phyloP scores from a whole-genome alignment of 1,284 basidiomycete genomes.

The Moesziomyces sp. region DNA sequence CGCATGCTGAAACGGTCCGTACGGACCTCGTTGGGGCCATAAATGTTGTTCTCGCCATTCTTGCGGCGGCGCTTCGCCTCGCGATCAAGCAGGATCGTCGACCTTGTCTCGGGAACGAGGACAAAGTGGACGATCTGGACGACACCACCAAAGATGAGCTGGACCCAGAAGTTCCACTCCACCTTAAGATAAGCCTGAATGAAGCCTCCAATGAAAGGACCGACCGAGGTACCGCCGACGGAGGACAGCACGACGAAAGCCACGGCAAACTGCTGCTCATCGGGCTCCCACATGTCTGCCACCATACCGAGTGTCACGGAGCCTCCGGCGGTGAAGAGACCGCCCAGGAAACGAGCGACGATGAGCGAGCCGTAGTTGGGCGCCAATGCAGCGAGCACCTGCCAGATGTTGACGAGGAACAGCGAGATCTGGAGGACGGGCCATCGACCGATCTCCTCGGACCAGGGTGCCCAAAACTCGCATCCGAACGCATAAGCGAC shows the following conservation, averaged over 20 bases:
- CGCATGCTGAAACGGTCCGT: conserved; percentile 66
- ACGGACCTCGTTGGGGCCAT: conserved; percentile 69
- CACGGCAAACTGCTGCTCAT: conserved; percentile 67
- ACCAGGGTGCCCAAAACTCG: conserved; percentile 68
- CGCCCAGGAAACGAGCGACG: conserved; percentile 66
- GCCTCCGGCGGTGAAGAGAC: conserved; percentile 68
- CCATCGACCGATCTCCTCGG: conserved; percentile 67
- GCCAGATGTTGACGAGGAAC: conserved; percentile 68
- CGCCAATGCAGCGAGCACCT: conserved; percentile 62
- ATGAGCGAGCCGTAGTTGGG: conserved; percentile 65
- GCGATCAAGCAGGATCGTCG: conserved; percentile 68
- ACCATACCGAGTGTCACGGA: conserved; percentile 70
- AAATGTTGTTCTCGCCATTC: conserved; percentile 67
- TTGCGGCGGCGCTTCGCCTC: conserved; percentile 68
- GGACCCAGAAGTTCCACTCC: conserved; percentile 69
- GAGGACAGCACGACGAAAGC: conserved; percentile 65
- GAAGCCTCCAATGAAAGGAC: conserved; percentile 63
- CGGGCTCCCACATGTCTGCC: conserved; percentile 67
- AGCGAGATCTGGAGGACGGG: conserved; percentile 64
- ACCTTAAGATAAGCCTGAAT: conserved; percentile 43
- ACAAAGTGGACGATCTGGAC: conserved; percentile 69
- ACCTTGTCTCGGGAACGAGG: conserved; percentile 69
- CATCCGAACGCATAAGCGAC: conserved; percentile 69
- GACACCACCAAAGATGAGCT: conserved; percentile 69
- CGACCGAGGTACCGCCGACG: conserved; percentile 64